Evolutionary conservation across 495 filamentous ascomycete species (phyloP).

Genomic region (Talaromyces stipitatus): DNA sequence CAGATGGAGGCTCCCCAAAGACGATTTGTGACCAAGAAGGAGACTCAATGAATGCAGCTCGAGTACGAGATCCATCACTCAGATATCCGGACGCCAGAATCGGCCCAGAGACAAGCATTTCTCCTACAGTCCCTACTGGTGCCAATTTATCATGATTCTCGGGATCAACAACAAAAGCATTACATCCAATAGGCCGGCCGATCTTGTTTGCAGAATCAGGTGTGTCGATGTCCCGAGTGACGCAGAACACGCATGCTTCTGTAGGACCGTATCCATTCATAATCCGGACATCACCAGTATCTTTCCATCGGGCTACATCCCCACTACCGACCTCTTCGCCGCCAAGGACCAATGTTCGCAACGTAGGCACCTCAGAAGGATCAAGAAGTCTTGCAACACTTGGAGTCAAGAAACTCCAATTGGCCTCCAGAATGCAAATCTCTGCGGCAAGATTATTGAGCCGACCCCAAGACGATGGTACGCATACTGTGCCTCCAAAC

Average conservation of each 20-base stretch:
- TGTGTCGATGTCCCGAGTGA: slow-evolving; percentile 11
- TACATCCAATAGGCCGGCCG: not conserved
- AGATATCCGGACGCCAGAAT: slow-evolving; percentile 38
- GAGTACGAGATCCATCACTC: slow-evolving; percentile 27
- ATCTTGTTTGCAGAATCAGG: slow-evolving; percentile 10
- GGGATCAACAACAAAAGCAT: slow-evolving; percentile 39
- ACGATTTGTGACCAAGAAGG: slow-evolving; percentile 23
- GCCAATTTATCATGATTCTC: slow-evolving; percentile 30
- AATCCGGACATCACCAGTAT: not conserved
- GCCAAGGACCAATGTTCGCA: slow-evolving; percentile 27
- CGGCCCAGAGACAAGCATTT: slow-evolving; percentile 43
- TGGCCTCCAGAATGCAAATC: not conserved
- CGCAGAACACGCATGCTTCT: slow-evolving; percentile 18
- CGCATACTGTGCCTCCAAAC: not conserved
- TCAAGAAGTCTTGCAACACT: slow-evolving; percentile 13
- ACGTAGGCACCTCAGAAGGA: slow-evolving; percentile 23
- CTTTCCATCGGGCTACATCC: slow-evolving; percentile 4
- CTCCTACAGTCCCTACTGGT: slow-evolving; percentile 39
- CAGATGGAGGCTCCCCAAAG: slow-evolving; percentile 4
- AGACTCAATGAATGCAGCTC: slow-evolving; percentile 30
- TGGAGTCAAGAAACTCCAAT: not conserved
- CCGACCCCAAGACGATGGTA: not conserved
- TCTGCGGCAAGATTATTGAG: not conserved
- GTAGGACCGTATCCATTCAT: slow-evolving; percentile 13
- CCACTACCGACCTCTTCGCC: slow-evolving; percentile 6